Evolutionary conservation across 1,139 yeast species (phyloP), one percentile per base, ranked within the genome.

Genomic region (Hyphopichia fennica): DNA sequence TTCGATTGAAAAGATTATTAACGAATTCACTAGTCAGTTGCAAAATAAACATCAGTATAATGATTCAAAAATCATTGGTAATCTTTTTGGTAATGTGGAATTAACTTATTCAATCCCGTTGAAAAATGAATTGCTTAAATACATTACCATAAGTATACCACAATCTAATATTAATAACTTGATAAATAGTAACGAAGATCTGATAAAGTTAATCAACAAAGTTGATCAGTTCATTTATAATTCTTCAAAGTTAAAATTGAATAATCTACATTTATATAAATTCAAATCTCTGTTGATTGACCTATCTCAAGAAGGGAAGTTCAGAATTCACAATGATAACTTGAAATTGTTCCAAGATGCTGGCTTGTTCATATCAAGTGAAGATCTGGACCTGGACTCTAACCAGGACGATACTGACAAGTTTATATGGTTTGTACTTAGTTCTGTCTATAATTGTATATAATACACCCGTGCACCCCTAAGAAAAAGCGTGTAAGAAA

Each of bases 11-110:
- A 34, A 39, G 15, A 40, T 53, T 9, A 37, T 52, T 16, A 55
- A 56, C 42, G 17, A 58, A 79, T 38, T 70, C 77, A 2, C 34
- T 5, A 14, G 10, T 22, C 25, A 7, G 13, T 25, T 11, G 7
- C 13, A 9, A 7, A 5, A 7, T n/a, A 4, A 25, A 8, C 28
- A 25, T 25, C 9, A n/a, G n/a, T n/a, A n/a, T n/a, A n/a, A 20
- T 9, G 28, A 25, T 11, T 7, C 4, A 4, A 25, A 7, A 7
- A 25, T 4, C 4, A 25, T 25, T 25, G 7, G n/a, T 11, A 25
- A 25, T 9, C 3, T 7, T 7, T 10, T 25, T 11, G 28, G 13
- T 8, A 11, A 10, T 25, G 4, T 25, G 13, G 28, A 25, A 7
- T 9, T 25, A 7, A 10, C 11, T 8, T 25, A 25, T 25, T 7